These are phyloP conservation scores for Phytophthora syringae DNA, from an alignment of 352 stramenopile genomes.

Conservation along the genomic window DNA sequence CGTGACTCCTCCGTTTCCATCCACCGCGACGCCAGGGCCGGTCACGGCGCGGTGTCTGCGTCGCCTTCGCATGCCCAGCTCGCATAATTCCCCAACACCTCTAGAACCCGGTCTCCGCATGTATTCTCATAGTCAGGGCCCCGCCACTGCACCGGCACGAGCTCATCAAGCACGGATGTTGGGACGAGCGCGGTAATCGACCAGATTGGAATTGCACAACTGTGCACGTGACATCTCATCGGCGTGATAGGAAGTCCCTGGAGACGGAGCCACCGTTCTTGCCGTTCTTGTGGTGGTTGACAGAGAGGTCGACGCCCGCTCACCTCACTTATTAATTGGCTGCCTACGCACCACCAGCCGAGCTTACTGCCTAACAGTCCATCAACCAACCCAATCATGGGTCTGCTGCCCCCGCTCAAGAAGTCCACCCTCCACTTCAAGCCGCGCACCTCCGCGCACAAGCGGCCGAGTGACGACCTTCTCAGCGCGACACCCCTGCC, in stretches of 20 bases:
- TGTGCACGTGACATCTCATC: neutral
- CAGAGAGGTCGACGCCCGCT: neutral
- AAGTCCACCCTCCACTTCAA: slow-evolving; percentile 34
- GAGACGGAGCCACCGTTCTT: neutral
- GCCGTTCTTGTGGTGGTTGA: slow-evolving; percentile 19
- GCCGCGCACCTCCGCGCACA: slow-evolving; percentile 10
- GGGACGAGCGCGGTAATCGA: neutral
- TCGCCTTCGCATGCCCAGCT: neutral
- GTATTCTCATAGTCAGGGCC: neutral
- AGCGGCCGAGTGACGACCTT: slow-evolving; percentile 13
- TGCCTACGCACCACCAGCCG: slow-evolving; percentile 4
- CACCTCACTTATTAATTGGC: slow-evolving; percentile 25
- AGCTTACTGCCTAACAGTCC: neutral
- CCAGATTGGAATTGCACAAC: neutral
- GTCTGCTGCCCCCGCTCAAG: slow-evolving; percentile 31
- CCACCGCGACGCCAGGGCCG: neutral
- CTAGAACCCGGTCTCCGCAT: neutral
- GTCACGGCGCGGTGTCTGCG: neutral
- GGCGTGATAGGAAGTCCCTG: neutral
- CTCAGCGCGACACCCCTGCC: slow-evolving; percentile 28
- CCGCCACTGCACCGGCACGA: neutral
- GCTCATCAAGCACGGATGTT: neutral
- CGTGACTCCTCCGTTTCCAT: neutral
- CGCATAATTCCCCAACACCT: neutral
- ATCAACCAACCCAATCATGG: slow-evolving; percentile 9